Base-by-base conservation (phyloP, 2,329 filamentous ascomycete genomes). In the Diaporthe citri region DNA sequence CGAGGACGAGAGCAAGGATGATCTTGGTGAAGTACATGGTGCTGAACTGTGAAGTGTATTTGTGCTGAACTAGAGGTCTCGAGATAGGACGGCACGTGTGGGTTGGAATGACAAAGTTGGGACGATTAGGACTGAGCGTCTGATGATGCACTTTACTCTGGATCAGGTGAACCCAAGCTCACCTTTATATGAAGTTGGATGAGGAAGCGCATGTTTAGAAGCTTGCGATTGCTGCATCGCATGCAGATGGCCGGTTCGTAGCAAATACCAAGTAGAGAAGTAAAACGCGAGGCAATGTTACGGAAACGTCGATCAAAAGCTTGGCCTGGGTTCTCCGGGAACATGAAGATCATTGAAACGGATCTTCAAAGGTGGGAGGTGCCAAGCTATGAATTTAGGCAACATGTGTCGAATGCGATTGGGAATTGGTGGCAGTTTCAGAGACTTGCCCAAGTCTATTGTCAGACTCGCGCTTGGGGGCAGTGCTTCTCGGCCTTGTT, bases 301-400 rank as follows among this genome's bases (percentile, higher is more conserved):
- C 43, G 43, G 60, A 66, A 66, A 66, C 60, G 60, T 66, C 60
- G 60, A 66, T 66, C 60, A 66, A 66, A 66, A 66, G 60, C 60
- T 66, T 66, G 60, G 60, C 60, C 28, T 36, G 28, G 28, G 3
- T 46, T 31, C 60, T n/a, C 28, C 60, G 60, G 60, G 60, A 66
- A 66, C 8, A 6, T 15, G 43, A n/a, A 46, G 59, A 64, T 66
- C 41, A 66, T 66, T 48, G 43, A 66, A 66, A 66, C 60, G 31
- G 60, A 66, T 66, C 28, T 48, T 25, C 60, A 48, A 7, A 66
- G 41, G 60, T 36, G 22, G 28, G 28, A 43, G 51, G 28, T 22
- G 43, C 60, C 60, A 66, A 36, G 60, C 43, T 17, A 7, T 34
- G 60, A 5, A 36, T 51, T 34, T 7, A 51, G n/a, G 60, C 51